Base-by-base conservation (phyloP, 306 rosid species). In the Cicer arietinum region DNA sequence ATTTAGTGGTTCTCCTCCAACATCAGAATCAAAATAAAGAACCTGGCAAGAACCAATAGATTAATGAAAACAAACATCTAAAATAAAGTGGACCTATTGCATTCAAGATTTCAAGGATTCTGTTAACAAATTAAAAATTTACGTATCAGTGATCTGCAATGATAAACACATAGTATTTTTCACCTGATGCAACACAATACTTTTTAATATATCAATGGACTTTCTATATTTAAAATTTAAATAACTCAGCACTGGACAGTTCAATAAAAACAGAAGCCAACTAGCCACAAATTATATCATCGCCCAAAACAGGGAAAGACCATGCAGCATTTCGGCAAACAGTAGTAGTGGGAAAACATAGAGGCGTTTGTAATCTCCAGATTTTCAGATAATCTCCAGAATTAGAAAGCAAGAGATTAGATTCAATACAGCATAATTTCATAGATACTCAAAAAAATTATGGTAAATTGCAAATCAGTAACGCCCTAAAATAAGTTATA, bases 1-100 rank as follows among this genome's bases (percentile, higher is more conserved):
- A 76, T 85, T 95, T 83, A 95, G 74, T 16, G 98, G 99, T 73
- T 86, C 92, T 22, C 98, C 99, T 11, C 90, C 93, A 85, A 78
- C 74, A 68, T 95, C 99, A 75, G 93, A 54, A 65, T 95, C 99
- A 4, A 86, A 85, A 79, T 95, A 95, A 72, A 92, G 85, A 82
- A 88, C 89, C 99, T 95, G 84, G 75, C 52, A 77, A 71, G 58
- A 64, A 40, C 8, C 76, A 69, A 57, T 22, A 82, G 76, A 54
- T 77, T 65, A 73, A 62, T 45, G 75, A 77, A 56, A 62, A 40
- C 50, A 79, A 79, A 54, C 39, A 75, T 17, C 57, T 37, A 12
- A 67, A 58, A 10, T 64, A 51, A 70, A 44, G 72, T 59, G 46
- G 73, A 76, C 22, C 51, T 8, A 46, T 59, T 7, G 14, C 17